Evolutionary conservation across 495 filamentous ascomycete species (phyloP).

Genomic region (Parathielavia hyrcaniae): DNA sequence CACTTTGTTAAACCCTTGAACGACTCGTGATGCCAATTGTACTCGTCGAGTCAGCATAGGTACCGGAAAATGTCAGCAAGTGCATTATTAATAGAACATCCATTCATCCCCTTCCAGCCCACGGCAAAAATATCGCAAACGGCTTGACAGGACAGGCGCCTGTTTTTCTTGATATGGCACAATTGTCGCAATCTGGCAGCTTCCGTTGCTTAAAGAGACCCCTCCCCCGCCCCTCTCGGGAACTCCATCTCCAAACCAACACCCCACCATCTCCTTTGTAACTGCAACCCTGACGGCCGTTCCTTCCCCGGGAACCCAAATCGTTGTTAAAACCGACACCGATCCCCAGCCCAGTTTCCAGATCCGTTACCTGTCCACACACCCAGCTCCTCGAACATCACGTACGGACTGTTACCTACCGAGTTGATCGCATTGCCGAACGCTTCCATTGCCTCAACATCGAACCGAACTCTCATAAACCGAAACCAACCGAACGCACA

Average conservation of each 20-base stretch:
- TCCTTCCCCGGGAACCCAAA: background rate
- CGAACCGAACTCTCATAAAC: constrained; percentile 12
- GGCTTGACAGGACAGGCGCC: background rate
- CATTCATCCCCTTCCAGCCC: background rate
- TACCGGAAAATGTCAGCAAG: background rate
- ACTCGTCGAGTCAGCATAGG: background rate
- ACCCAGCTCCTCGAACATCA: background rate
- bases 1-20: no score
- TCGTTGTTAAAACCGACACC: background rate
- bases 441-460: no score
- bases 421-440: background rate
- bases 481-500: background rate
- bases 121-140: background rate
- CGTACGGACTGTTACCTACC: no score
- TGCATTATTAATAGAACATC: constrained; percentile 11
- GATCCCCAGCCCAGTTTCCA: background rate
- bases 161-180: background rate
- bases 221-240: constrained; percentile 7
- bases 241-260: constrained; percentile 11
- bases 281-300: background rate
- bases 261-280: background rate
- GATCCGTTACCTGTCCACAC: background rate
- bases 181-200: constrained; percentile 13
- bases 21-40: no score
- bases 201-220: background rate